Percentiles rank a stretch among this genome's conserved stretches.
These are phyloP conservation scores for Parafenestella ontariensis DNA, from an alignment of 2,329 filamentous ascomycete species.

Conservation along the genomic window DNA sequence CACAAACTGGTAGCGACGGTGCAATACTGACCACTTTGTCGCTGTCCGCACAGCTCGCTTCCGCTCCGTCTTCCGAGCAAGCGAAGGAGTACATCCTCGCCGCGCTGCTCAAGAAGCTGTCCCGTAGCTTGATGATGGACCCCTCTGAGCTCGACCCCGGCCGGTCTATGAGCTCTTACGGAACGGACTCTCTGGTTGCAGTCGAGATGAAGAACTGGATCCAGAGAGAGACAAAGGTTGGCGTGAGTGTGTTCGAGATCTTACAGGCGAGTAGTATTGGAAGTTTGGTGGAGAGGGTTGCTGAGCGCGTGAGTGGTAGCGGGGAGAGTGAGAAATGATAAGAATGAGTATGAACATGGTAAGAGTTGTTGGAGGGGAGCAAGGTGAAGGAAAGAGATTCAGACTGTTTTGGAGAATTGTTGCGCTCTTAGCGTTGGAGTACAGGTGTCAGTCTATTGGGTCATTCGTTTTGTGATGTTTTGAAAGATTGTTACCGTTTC, in stretches of 20 bases:
- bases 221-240: slow-evolving; percentile 14
- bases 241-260: slow-evolving; percentile 31
- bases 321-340: slow-evolving; percentile 10
- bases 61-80: background rate
- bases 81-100: slow-evolving; percentile 1
- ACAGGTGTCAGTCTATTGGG: background rate
- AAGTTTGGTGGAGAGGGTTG: slow-evolving; percentile 8
- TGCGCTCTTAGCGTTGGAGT: background rate
- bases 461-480: background rate
- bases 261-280: slow-evolving; percentile 19
- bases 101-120: slow-evolving; percentile 19
- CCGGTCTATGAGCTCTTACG: slow-evolving; percentile 17
- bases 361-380: background rate
- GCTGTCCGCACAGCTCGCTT: slow-evolving; percentile 5
- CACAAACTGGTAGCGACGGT: background rate
- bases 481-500: background rate
- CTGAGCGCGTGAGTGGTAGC: slow-evolving; percentile 2
- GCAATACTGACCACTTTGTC: background rate
- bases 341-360: background rate
- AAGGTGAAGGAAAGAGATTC: background rate
- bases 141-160: slow-evolving; percentile 18
- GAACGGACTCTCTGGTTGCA: slow-evolving; percentile 34
- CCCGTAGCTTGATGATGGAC: slow-evolving; percentile 21
- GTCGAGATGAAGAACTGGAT: slow-evolving; percentile 37
- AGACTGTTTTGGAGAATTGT: background rate